A percentile compares a stretch with the other conserved stretches of the same genome.
Evolutionary conservation across 345 rosid genomes (phyloP).

Genomic region (Mangifera indica): DNA sequence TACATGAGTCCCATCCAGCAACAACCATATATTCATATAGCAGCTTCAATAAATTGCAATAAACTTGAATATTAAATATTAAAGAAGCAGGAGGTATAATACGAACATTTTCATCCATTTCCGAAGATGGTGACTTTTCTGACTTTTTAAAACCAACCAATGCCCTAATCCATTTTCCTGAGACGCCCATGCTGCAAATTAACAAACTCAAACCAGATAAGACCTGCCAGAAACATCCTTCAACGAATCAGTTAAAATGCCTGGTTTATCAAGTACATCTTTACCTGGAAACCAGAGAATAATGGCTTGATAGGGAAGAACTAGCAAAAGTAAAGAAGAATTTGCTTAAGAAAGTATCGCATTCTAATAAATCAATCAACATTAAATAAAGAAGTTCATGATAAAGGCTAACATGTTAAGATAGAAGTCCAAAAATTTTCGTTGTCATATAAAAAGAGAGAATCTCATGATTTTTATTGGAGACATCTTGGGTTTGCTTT

Average conservation of each 20-base stretch:
- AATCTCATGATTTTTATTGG: neutral
- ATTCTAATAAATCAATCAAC: neutral
- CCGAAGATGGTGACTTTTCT: slow-evolving; percentile 67
- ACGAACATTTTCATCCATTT: slow-evolving; percentile 64
- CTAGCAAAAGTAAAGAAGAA: neutral
- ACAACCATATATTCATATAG: neutral
- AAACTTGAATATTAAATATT: neutral
- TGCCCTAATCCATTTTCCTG: slow-evolving; percentile 94
- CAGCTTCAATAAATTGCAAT: neutral
- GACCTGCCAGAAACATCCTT: slow-evolving; percentile 30
- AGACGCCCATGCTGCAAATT: slow-evolving; percentile 65
- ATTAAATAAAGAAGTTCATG: neutral
- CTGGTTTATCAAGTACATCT: neutral
- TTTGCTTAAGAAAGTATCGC: neutral
- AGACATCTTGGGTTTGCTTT: neutral
- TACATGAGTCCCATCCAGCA: neutral
- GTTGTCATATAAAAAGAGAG: neutral
- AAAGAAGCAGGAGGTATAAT: neutral
- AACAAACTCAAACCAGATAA: slow-evolving; percentile 22
- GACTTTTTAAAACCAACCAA: slow-evolving; percentile 79
- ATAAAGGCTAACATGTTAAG: neutral
- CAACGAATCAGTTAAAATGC: slow-evolving; percentile 13
- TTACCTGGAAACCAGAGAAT: neutral
- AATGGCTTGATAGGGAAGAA: neutral
- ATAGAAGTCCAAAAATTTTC: neutral